Evolutionary conservation across 257 asterid genomes (phyloP), one percentile per base, ranked within the genome.

Genomic region (Solanum gracilifrons): DNA sequence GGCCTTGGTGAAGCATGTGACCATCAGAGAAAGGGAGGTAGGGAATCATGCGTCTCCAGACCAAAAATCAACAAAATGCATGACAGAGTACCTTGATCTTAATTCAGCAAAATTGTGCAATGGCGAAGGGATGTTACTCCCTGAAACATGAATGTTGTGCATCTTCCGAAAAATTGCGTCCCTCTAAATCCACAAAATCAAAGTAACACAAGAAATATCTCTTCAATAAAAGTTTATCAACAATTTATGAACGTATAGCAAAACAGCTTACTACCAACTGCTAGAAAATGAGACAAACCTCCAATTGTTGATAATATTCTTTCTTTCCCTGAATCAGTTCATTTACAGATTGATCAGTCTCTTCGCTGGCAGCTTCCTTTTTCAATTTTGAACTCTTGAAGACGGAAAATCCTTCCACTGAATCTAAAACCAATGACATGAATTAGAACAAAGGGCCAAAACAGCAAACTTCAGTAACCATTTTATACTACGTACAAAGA

Each of bases 71-170:
- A 60, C 58, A 25, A 20, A 88, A 87, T 35, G 25, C 36, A 87
- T 37, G 32, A 51, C 27, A 51, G 33, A 41, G 86, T 91, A 95
- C 99, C 98, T 92, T 39, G 95, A 90, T 87, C 88, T 90, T 92
- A 96, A 89, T 85, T 96, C 98, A 2, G 85, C 60, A 89, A 96
- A 94, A 87, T 84, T 90, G 91, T 83, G 95, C 71, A 96, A 96
- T 31, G 98, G 98, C 6, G 99, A 90, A n/a, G 99, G 97, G 60
- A 94, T 88, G 83, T 93, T 96, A 87, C 96, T 92, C 90, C 99
- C 99, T 83, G 98, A 94, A 90, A 94, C 96, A 90, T 96, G 99
- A 90, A 96, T 96, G 77, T 91, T 93, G 90, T 92, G 92, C 90
- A 89, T 92, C 94, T 96, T 96, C 84, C 99, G 94, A 76, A 92